Evolutionary conservation across 768 basidiomycete genomes (phyloP), one percentile per base, ranked within the genome.

Genomic region (Paxillus involutus): DNA sequence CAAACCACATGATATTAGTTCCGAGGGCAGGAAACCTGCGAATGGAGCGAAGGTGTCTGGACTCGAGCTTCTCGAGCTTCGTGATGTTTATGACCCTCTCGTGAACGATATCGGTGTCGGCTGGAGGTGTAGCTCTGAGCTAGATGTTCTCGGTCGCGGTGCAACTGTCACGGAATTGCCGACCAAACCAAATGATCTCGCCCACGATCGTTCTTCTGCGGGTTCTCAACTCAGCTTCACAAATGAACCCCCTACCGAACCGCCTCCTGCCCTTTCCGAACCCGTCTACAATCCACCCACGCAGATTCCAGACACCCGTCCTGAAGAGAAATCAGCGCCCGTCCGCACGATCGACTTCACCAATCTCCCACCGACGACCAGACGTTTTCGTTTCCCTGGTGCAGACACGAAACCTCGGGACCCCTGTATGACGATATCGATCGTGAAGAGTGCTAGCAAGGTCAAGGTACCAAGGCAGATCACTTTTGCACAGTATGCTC

Each of bases 321-420:
- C 24, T 29, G 11, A 10, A 4, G 32, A 47, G 16, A 47, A 54
- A 17, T 19, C 26, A 13, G 29, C 39, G 10, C 49, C 60, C 6
- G 50, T 61, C 14, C 63, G 59, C 21, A 53, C 56, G 37, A 70
- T 71, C 52, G 70, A 69, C 53, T 70, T 71, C 49, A 68, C 68
- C 19, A 58, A 59, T 29, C 44, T 56, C 5, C 57, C 63, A 4
- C 49, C 57, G 10, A 49, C 51, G 3, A 50, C 24, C 32, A 52
- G 55, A 46, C 61, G 58, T 16, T 39, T 37, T 24, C 59, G 58
- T n/a, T 54, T 63, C 35, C 56, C 51, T 26, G 49, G 17, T 9
- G 3, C 48, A 0, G 21, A 47, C 2, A 30, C 52, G 37, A 58
- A 51, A 33, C 29, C 48, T n/a, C 13, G 26, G 33, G 47, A 52